phyloP scores from a whole-genome alignment of 192 early-diverging fungal genomes.

The Jimgerdemannia flammicorona region DNA sequence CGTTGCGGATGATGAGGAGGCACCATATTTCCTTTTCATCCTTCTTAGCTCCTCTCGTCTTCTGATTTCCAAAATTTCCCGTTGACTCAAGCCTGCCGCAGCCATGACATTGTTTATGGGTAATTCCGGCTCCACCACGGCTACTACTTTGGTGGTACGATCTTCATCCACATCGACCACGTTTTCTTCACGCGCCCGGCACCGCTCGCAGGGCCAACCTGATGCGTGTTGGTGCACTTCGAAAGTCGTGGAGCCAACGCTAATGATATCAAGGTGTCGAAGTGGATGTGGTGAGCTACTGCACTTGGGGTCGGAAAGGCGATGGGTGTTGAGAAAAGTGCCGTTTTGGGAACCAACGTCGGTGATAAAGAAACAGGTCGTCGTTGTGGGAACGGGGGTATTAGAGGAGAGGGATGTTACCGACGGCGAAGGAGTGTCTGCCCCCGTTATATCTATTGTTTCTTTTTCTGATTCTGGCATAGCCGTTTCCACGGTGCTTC shows the following conservation, averaged over 20 bases:
- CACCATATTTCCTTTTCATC: constrained; percentile 18
- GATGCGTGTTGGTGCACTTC: constrained; percentile 58
- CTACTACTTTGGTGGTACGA: background rate
- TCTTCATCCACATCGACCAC: constrained; percentile 40
- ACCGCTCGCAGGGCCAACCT: constrained; percentile 54
- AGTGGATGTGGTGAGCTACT: constrained; percentile 56
- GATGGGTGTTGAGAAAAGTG: constrained; percentile 62
- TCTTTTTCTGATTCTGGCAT: background rate
- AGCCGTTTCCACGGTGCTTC: background rate
- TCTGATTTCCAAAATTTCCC: constrained; percentile 21
- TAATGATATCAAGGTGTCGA: constrained; percentile 51
- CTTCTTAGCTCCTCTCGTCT: constrained; percentile 27
- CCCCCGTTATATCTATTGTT: background rate
- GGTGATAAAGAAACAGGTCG: constrained; percentile 30
- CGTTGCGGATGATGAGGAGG: background rate
- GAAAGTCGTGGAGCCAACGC: constrained; percentile 55
- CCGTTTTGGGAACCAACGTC: constrained; percentile 76
- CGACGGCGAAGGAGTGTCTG: background rate
- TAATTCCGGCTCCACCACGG: background rate
- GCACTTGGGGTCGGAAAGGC: constrained; percentile 60
- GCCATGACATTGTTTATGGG: background rate
- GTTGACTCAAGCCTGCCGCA: background rate
- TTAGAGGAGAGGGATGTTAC: background rate
- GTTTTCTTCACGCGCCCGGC: constrained; percentile 47
- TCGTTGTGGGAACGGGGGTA: background rate